A percentile compares a stretch with the other conserved stretches of the same genome.
phyloP scores from a whole-genome alignment of 148 eudicot species.

The Vaccinium corymbosum region DNA sequence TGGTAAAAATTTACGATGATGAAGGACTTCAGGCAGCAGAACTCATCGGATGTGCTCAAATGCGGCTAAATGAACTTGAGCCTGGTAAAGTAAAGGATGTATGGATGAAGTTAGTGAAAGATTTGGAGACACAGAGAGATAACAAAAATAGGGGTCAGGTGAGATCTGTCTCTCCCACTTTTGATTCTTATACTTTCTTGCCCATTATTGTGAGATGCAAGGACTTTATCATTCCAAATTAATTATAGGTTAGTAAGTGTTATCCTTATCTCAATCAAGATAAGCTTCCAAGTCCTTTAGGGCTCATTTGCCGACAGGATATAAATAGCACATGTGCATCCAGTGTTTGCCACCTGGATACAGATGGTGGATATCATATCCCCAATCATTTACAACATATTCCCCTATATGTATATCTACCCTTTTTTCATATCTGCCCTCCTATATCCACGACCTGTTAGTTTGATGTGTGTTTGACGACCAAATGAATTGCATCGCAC shows the following conservation, averaged over 20 bases:
- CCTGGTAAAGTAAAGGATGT: constrained; percentile 95
- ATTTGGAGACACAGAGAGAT: constrained; percentile 88
- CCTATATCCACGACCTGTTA: too few species aligned
- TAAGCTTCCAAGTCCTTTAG: neutral
- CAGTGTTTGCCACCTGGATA: too few species aligned
- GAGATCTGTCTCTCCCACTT: constrained; percentile 19
- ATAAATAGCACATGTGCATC: too few species aligned
- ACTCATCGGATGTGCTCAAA: constrained; percentile 81
- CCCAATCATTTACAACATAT: too few species aligned
- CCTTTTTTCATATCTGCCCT: too few species aligned
- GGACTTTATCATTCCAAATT: neutral
- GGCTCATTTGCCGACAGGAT: too few species aligned
- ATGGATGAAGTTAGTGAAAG: constrained; percentile 93
- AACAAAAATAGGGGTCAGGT: constrained; percentile 93
- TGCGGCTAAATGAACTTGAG: constrained; percentile 68
- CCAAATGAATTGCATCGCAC: neutral
- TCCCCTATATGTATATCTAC: too few species aligned
- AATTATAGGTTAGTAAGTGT: neutral
- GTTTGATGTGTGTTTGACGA: neutral
- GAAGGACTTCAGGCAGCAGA: constrained; percentile 94
- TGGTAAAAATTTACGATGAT: constrained; percentile 79
- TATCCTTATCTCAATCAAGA: neutral
- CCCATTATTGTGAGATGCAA: neutral
- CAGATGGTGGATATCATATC: too few species aligned
- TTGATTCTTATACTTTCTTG: constrained; percentile 1